Base-by-base conservation (phyloP, 2,329 filamentous ascomycete genomes). In the Fusarium sp. region DNA sequence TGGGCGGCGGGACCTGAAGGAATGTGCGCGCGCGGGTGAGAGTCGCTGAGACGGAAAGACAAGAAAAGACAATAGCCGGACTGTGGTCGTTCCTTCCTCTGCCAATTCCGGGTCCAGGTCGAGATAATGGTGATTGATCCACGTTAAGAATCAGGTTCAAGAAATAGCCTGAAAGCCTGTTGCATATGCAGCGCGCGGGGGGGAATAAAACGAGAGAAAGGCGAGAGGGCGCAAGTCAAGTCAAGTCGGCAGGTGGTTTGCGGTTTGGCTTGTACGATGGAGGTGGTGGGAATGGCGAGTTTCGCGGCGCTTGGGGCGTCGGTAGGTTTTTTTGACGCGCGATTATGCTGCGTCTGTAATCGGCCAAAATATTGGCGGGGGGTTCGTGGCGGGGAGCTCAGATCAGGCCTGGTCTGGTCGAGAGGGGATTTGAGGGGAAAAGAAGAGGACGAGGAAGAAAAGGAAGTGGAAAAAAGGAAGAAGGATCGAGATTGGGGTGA, bases 301-400 rank as follows among this genome's bases (percentile, higher is more conserved):
- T 66, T 74, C 72, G 68, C 76, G 75, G 78, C 78, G 78, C 78
- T 79, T 79, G 78, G 74, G 72, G 75, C 74, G 76, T 76, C 64
- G 75, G 74, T 70, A 77, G 71, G 66, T 71, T 76, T 71, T 52
- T 76, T 79, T 81, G 77, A 77, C 78, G 78, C 78, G 78, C 78
- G 78, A 79, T 79, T 79, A 79, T 79, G 76, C 65, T 77, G 78
- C 77, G 78, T 70, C 78, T 78, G 78, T 79, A 73, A 65, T 69
- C 69, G 73, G 71, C 66, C 67, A 69, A 63, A 73, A 78, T 69
- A 64, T 62, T 67, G 69, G 69, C 73, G 66, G 62, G 70, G 66
- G 69, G 73, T 70, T 73, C 71, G 71, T 75, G 76, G 76, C 76
- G 70, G 76, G 76, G 71, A 78, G 76, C 76, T 78, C 73, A 77